Conservation (phyloP, 768 basidiomycete genomes). For the Dioszegia hungarica region DNA sequence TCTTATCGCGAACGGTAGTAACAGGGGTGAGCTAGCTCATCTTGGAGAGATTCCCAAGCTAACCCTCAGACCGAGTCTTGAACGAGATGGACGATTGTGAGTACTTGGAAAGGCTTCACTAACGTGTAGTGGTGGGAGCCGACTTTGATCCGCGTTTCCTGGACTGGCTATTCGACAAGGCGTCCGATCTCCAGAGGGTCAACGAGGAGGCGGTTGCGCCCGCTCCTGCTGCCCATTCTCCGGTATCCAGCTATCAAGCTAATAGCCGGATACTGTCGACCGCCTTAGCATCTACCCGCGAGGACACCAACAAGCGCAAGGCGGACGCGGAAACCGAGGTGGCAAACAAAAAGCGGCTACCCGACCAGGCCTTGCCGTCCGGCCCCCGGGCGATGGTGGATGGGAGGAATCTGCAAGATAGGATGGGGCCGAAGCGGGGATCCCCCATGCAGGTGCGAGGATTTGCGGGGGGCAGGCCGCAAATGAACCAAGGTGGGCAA, state of each 20-base stretch:
- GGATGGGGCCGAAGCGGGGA: constrained; percentile 58
- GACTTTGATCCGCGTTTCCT: constrained; percentile 35
- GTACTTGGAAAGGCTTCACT: background rate
- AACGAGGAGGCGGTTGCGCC: background rate
- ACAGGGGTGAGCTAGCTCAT: constrained; percentile 15
- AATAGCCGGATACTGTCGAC: constrained; percentile 27
- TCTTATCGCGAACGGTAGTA: constrained; percentile 43
- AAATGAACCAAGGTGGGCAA: constrained; percentile 14
- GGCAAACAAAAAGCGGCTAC: constrained; percentile 30
- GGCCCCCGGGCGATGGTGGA: constrained; percentile 76
- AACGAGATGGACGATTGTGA: constrained; percentile 45
- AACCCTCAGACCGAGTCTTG: constrained; percentile 31
- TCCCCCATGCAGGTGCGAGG: constrained; percentile 23
- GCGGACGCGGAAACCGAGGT: constrained; percentile 17
- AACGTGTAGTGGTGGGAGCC: constrained; percentile 14
- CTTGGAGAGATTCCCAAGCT: background rate
- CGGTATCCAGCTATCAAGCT: constrained; percentile 1
- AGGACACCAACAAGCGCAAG: constrained; percentile 33
- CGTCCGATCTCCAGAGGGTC: constrained; percentile 14
- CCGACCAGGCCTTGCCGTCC: constrained; percentile 58
- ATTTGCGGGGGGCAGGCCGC: constrained; percentile 7
- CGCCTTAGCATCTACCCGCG: constrained; percentile 34
- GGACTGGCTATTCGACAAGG: constrained; percentile 40
- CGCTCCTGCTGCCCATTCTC: constrained; percentile 4
- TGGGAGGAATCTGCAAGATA: constrained; percentile 69